phyloP scores from a whole-genome alignment of 805 yeast genomes.

The Yarrowia sp. region DNA sequence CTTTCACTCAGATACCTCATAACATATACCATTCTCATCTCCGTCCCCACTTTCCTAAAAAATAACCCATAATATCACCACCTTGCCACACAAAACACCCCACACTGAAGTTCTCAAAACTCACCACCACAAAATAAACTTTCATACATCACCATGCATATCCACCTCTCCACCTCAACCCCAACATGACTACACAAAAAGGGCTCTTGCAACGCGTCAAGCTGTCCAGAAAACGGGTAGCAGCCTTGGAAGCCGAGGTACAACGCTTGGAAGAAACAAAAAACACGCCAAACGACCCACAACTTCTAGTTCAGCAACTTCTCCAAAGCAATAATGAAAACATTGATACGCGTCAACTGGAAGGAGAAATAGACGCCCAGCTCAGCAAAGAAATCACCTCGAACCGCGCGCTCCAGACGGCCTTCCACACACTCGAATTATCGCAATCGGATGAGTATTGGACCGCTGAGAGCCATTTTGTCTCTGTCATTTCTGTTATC shows the following conservation, averaged over 20 bases:
- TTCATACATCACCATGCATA: not conserved
- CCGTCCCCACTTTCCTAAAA: no score
- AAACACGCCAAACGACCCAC: not conserved
- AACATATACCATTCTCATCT: no score
- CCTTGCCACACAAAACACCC: no score
- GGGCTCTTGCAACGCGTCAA: conserved; percentile 10
- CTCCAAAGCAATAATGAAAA: not conserved
- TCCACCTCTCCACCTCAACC: no score
- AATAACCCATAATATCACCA: no score
- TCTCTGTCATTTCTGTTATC: not conserved
- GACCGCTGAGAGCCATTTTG: not conserved
- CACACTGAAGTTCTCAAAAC: not conserved
- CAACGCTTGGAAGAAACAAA: not conserved
- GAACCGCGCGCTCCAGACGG: not conserved
- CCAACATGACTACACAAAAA: not conserved
- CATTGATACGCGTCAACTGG: conserved; percentile 1
- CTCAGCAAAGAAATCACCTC: conserved; percentile 13
- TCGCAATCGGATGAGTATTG: not conserved
- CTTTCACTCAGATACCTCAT: no score
- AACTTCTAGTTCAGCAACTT: not conserved
- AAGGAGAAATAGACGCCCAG: not conserved
- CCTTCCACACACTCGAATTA: conserved; percentile 4
- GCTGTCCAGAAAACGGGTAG: conserved; percentile 8
- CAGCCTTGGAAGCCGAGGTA: not conserved
- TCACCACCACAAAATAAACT: not conserved